These are phyloP conservation scores for Saccharomycopsis fibuligera DNA, from an alignment of 805 yeast genomes.

Conservation along the genomic window DNA sequence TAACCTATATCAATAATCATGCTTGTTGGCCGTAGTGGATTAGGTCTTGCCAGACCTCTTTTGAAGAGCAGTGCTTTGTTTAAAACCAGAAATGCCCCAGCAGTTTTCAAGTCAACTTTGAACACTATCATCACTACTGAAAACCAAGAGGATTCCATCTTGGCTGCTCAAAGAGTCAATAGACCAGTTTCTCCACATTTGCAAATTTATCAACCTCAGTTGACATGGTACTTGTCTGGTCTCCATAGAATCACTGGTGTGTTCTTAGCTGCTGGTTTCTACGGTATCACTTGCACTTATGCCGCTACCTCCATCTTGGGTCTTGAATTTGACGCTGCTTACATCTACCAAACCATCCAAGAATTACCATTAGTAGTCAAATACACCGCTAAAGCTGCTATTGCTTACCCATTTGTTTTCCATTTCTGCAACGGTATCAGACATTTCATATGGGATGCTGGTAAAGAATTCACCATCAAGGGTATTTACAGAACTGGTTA, in stretches of 20 bases:
- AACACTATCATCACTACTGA: conserved; percentile 46
- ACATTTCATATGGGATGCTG: conserved; percentile 91
- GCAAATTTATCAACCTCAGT: conserved; percentile 83
- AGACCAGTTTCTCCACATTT: conserved; percentile 92
- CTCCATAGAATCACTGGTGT: conserved; percentile 88
- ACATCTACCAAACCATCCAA: conserved; percentile 48
- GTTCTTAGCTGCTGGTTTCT: conserved; percentile 70
- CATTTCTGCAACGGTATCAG: conserved; percentile 85
- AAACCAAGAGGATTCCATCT: conserved; percentile 59
- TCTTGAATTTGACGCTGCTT: conserved; percentile 44
- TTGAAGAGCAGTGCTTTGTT: not conserved
- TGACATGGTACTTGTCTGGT: conserved; percentile 75
- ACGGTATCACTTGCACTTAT: conserved; percentile 68
- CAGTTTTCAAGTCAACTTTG: conserved; percentile 8
- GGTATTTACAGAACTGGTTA: conserved; percentile 94
- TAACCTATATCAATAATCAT: not conserved
- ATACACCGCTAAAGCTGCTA: conserved; percentile 56
- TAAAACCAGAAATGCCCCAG: not conserved
- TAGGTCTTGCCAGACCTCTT: not conserved
- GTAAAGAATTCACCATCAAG: conserved; percentile 67
- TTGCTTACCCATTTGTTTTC: conserved; percentile 81
- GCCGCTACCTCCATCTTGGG: conserved; percentile 67
- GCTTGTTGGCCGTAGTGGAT: not conserved
- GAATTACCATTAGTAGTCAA: conserved; percentile 61
- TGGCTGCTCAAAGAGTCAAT: conserved; percentile 74